Conservation (phyloP, 495 filamentous ascomycete genomes). For the Elasticomyces elasticus region DNA sequence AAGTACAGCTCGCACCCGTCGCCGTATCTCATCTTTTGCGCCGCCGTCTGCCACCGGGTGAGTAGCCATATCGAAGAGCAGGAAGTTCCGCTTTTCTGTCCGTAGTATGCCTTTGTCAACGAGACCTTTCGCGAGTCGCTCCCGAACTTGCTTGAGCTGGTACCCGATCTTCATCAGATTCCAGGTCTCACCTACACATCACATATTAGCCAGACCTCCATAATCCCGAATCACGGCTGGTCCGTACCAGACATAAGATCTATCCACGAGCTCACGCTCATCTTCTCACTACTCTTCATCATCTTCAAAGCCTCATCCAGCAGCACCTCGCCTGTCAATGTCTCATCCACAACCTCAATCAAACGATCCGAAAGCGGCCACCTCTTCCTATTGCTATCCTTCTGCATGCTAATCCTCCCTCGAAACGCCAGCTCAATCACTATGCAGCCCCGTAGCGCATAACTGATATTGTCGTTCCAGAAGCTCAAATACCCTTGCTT, state of each 20-base stretch:
- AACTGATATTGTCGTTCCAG: conserved; percentile 99
- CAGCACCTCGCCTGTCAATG: conserved; percentile 91
- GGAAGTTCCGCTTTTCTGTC: conserved; percentile 97
- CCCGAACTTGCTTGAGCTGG: conserved; percentile 97
- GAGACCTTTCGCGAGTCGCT: conserved; percentile 93
- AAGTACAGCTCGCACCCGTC: conserved; percentile 82
- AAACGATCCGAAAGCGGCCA: conserved; percentile 86
- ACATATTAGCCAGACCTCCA: conserved; percentile 1
- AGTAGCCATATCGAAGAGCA: conserved; percentile 99
- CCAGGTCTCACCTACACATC: conserved; percentile 81
- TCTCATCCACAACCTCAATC: conserved; percentile 96
- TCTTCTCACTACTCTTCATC: conserved; percentile 99
- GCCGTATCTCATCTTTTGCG: conserved; percentile 92
- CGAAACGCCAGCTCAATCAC: conserved; percentile 94
- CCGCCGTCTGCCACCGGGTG: conserved; percentile 96
- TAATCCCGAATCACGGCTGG: neutral
- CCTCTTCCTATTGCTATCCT: conserved; percentile 81
- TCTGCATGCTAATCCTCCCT: conserved; percentile 96
- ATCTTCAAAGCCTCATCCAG: conserved; percentile 98
- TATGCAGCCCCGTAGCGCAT: conserved; percentile 93
- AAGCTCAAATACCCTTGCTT: conserved; percentile 99
- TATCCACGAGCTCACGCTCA: conserved; percentile 98
- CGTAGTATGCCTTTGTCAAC: conserved; percentile 97
- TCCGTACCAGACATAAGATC: conserved; percentile 87
- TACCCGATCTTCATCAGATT: conserved; percentile 99